These are phyloP conservation scores for Stygiomarasmius scandens DNA, from an alignment of 1,284 basidiomycete genomes.

Conservation along the genomic window DNA sequence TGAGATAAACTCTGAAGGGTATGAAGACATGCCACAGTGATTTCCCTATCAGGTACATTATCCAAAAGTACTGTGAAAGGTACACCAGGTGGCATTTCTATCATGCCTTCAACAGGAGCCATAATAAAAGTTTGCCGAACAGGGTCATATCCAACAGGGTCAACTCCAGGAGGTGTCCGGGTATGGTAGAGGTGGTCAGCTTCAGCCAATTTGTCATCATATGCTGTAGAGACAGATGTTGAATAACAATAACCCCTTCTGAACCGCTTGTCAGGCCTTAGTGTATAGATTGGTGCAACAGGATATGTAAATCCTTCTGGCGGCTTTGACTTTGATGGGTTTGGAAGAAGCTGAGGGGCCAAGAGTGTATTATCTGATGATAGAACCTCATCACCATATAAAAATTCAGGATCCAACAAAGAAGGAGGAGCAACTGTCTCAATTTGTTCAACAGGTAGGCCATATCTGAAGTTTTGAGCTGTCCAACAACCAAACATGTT, in stretches of 20 bases:
- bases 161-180: not conserved
- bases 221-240: not conserved
- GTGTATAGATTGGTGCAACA: too few relatives aligned
- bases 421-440: too few relatives aligned
- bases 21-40: slow-evolving; percentile 4
- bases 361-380: too few relatives aligned
- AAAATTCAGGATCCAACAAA: too few relatives aligned
- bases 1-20: not conserved
- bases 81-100: slow-evolving; percentile 2
- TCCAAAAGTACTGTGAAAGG: not conserved
- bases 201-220: not conserved
- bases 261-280: too few relatives aligned
- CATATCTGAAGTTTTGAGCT: too few relatives aligned
- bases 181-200: not conserved
- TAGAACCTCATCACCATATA: too few relatives aligned
- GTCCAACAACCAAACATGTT: too few relatives aligned
- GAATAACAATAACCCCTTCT: not conserved
- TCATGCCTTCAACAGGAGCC: slow-evolving; percentile 7
- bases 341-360: too few relatives aligned
- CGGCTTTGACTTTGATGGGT: too few relatives aligned
- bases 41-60: not conserved
- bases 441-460: too few relatives aligned
- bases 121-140: not conserved
- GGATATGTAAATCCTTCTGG: too few relatives aligned
- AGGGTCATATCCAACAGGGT: slow-evolving; percentile 4